Base-by-base conservation (phyloP, 352 stramenopile genomes). In the Phytophthora ohioensis region DNA sequence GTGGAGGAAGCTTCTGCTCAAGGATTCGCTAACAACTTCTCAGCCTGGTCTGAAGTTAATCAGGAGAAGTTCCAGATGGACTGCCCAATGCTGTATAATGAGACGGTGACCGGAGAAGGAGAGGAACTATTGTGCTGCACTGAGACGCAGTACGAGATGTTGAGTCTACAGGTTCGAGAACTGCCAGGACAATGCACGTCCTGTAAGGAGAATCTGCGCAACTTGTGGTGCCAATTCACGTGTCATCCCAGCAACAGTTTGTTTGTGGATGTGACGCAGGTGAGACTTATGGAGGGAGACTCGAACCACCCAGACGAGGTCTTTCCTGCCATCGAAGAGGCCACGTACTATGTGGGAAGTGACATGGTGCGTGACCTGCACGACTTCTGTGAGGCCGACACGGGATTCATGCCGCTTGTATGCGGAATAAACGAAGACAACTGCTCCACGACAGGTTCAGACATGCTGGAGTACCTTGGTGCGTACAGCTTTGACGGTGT, bases 191-290 rank as follows among this genome's bases (percentile, higher is more conserved):
- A 85, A 30, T 94, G 88, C 64, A 78, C 84, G 17, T 77, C 84
- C 10, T 95, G 86, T 66, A 90, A 91, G 70, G 69, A 90, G 53
- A 92, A 92, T 48, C 60, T 93, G 56, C 81, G 80, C 53, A 93
- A 93, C 57, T 67, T 93, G 41, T 94, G 84, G 84, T 95, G 86
- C 70, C 86, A 93, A 51, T 92, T 90, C 56, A 84, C 83, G 5
- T 95, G 88, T 64, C 87, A 90, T 63, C 88, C 88, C 9, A 95
- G 69, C 71, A 93, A 95, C 67, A 90, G 81, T 46, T 71, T 90
- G 68, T 95, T 91, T 47, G 68, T 95, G 49, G 82, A 93, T 10
- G 80, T 91, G 17, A 78, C 79, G 2, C 82, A 92, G 46, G 84
- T 95, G 2, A 81, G 82, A 4, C 68, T 95, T 13, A 76, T 91